Base-by-base conservation (phyloP, 177 flowering plant species). In the Vitis hybrid region DNA sequence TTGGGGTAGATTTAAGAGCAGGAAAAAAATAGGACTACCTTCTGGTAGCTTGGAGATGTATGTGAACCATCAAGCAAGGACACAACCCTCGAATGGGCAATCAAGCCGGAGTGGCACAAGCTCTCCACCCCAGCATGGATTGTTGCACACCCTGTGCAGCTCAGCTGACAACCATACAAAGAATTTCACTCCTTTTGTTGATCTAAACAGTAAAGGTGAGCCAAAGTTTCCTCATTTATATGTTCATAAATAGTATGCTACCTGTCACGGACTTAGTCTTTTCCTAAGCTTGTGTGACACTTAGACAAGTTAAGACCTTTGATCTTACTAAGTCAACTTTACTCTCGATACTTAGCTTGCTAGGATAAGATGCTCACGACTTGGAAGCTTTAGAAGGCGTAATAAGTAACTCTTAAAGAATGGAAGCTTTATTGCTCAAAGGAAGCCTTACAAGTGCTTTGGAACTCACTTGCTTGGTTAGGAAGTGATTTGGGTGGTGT, bases 1-100 rank as follows among this genome's bases (percentile, higher is more conserved):
- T 62, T 90, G 90, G 79, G 84, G 87, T 74, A 86, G 89, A 72
- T 84, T 86, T 56, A 91, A 85, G 81, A 72, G 71, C 79, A 88
- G 76, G 80, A 82, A 74, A 75, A 83, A 74, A 76, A 59, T 68
- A 10, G 87, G 81, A 66, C 64, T 59, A 49, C 68, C 78, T 52
- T 76, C 81, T 54, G 68, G 86, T 54, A 68, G 78, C 79, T 71
- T 86, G 64, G 93, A 87, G 64, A 66, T 84, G 61, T 90, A 82
- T 68, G 59, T 81, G 77, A 88, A 78, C 69, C 87, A 82, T 75
- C 91, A 78, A 49, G 65, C 74, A 62, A 74, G 72, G 76, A 64
- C 69, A 40, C 83, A 80, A 57, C 62, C 74, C 46, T 68, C 72
- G 57, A 81, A 77, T 74, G 83, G 81, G 60, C 87, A 80, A 54